These are phyloP conservation scores for Parathielavia hyrcaniae DNA, from an alignment of 495 filamentous ascomycete species.

Conservation along the genomic window DNA sequence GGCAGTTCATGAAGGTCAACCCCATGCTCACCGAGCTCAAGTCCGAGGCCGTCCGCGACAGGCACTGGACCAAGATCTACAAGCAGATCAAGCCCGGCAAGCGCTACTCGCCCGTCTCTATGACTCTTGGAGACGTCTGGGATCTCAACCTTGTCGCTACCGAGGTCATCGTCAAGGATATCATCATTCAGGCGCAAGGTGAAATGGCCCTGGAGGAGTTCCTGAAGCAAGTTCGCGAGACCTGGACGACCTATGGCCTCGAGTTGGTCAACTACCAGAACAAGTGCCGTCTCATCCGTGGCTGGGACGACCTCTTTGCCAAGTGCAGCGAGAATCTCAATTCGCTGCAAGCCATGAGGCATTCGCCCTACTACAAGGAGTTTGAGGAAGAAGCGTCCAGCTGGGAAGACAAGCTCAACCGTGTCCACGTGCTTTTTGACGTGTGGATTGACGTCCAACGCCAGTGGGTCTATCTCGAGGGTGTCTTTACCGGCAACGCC, in stretches of 20 bases:
- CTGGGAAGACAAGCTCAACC: constrained; percentile 98
- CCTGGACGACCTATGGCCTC: constrained; percentile 88
- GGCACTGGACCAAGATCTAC: constrained; percentile 97
- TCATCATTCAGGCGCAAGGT: constrained; percentile 91
- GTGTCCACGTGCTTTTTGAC: constrained; percentile 95
- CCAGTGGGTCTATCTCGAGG: constrained; percentile 98
- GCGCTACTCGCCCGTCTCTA: constrained; percentile 83
- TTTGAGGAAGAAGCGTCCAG: constrained; percentile 94
- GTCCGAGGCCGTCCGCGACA: constrained; percentile 90
- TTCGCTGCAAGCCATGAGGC: constrained; percentile 95
- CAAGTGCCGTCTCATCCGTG: constrained; percentile 92
- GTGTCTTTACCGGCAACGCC: constrained; percentile 95
- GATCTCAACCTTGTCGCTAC: constrained; percentile 83
- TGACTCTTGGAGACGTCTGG: constrained; percentile 96
- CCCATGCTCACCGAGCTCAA: constrained; percentile 82
- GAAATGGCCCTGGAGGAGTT: constrained; percentile 99
- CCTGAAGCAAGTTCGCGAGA: constrained; percentile 91
- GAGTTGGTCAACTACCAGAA: constrained; percentile 96
- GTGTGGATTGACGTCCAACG: constrained; percentile 99
- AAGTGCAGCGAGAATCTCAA: constrained; percentile 98
- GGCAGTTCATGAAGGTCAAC: constrained; percentile 83
- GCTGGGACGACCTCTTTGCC: constrained; percentile 96
- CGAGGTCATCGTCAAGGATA: constrained; percentile 79
- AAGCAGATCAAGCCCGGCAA: constrained; percentile 86
- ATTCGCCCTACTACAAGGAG: constrained; percentile 97